Evolutionary conservation across 139 green algal species (phyloP).

Genomic region (Asterochloris erici): DNA sequence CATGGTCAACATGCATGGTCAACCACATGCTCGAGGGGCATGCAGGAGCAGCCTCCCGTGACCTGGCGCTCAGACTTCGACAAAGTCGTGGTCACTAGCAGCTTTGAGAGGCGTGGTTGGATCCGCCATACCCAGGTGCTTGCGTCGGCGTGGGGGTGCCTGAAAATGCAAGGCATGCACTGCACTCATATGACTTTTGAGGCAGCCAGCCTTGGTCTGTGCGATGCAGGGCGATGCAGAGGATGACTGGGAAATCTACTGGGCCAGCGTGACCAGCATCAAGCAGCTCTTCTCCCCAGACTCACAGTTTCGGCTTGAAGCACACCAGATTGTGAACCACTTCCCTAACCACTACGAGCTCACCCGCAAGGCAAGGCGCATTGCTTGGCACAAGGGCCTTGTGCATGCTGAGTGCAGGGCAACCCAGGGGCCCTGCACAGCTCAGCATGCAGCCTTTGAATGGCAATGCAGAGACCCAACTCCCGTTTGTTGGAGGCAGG

Average conservation of each 20-base stretch:
- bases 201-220: background rate
- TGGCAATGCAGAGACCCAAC: no score
- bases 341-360: conserved; percentile 86
- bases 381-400: background rate
- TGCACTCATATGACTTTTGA: background rate
- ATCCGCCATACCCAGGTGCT: background rate
- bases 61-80: conserved; percentile 57
- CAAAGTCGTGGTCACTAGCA: conserved; percentile 57
- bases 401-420: background rate
- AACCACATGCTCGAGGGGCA: no score
- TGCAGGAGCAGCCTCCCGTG: conserved; percentile 4
- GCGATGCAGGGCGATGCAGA: conserved; percentile 13
- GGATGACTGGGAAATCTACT: conserved; percentile 72
- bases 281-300: conserved; percentile 56
- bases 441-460: no score
- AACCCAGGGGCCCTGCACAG: no score
- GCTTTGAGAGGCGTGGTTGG: conserved; percentile 62
- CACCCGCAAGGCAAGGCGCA: conserved; percentile 60
- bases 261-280: conserved; percentile 53
- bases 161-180: background rate
- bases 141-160: background rate
- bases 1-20: no score
- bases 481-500: no score
- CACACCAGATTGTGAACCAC: conserved; percentile 78
- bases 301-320: conserved; percentile 36